phyloP scores from a whole-genome alignment of 139 green algal genomes.

The Eudorina sp. region DNA sequence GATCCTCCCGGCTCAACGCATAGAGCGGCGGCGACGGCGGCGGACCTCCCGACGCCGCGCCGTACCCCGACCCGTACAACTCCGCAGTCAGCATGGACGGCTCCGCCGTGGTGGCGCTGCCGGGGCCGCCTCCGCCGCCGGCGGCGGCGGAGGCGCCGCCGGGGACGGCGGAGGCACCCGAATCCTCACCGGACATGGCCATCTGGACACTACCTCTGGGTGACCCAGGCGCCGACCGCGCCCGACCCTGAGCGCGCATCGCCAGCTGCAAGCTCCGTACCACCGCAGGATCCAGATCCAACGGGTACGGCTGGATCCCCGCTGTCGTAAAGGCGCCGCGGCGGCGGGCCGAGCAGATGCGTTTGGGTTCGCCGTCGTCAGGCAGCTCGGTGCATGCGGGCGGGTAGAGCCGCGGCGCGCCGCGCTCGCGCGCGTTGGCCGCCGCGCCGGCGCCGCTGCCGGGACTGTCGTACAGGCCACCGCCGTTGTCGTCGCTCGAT shows the following conservation, averaged over 20 bases:
- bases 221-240: conserved; percentile 9
- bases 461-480: background rate
- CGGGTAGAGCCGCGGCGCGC: background rate
- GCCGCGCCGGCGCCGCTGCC: too few species aligned
- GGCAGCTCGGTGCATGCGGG: background rate
- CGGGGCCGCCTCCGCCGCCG: background rate
- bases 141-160: background rate
- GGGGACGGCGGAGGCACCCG: background rate
- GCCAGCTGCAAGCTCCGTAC: background rate
- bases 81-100: background rate
- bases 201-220: background rate
- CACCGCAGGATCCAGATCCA: conserved; percentile 23
- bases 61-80: background rate
- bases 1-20: conserved; percentile 9
- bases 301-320: conserved; percentile 18
- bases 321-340: background rate
- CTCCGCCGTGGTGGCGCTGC: background rate
- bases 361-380: background rate
- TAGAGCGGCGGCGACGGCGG: background rate
- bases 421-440: background rate
- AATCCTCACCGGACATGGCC: background rate
- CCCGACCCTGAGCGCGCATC: background rate
- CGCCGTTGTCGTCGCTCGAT: background rate
- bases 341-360: background rate
- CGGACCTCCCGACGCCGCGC: background rate